A percentile compares a stretch with the other conserved stretches of the same genome.
Evolutionary conservation across 768 basidiomycete genomes (phyloP).

Genomic region (Podaxis sp.): DNA sequence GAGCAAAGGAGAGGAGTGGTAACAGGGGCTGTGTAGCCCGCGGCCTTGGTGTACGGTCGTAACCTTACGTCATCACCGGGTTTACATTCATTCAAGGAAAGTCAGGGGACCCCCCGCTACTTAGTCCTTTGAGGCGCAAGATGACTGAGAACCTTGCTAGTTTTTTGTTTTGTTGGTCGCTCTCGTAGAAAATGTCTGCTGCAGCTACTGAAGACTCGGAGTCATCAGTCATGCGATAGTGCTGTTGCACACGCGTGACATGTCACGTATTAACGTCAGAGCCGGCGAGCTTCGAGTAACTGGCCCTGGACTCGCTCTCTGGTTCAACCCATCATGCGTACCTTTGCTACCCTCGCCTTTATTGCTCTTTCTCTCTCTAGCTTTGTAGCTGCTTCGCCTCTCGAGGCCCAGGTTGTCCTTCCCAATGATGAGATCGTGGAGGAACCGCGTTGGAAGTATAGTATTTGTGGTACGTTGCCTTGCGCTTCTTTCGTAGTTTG

Average conservation of each 20-base stretch:
- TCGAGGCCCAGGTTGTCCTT: constrained; percentile 20
- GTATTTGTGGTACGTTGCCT: constrained; percentile 66
- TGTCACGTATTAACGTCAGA: neutral
- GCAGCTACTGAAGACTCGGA: too few species aligned
- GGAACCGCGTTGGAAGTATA: constrained; percentile 56
- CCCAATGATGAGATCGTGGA: constrained; percentile 17
- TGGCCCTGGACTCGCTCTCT: neutral
- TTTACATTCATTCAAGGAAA: neutral
- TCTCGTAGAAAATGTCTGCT: too few species aligned
- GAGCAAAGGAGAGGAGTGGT: constrained; percentile 20
- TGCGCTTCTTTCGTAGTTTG: neutral
- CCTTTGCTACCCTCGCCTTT: constrained; percentile 2
- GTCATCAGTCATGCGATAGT: too few species aligned
- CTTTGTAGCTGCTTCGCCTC: constrained; percentile 21
- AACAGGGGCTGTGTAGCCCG: constrained; percentile 11
- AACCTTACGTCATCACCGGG: constrained; percentile 9
- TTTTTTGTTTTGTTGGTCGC: too few species aligned
- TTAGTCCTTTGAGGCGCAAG: neutral
- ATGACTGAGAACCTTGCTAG: too few species aligned
- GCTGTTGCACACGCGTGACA: neutral
- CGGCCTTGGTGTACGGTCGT: neutral
- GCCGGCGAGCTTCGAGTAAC: neutral
- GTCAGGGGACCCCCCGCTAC: neutral
- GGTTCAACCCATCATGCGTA: constrained; percentile 16
- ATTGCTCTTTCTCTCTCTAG: constrained; percentile 16